These are phyloP conservation scores for Heimioporus punctisporus DNA, from an alignment of 1,284 basidiomycete genomes.

Conservation along the genomic window DNA sequence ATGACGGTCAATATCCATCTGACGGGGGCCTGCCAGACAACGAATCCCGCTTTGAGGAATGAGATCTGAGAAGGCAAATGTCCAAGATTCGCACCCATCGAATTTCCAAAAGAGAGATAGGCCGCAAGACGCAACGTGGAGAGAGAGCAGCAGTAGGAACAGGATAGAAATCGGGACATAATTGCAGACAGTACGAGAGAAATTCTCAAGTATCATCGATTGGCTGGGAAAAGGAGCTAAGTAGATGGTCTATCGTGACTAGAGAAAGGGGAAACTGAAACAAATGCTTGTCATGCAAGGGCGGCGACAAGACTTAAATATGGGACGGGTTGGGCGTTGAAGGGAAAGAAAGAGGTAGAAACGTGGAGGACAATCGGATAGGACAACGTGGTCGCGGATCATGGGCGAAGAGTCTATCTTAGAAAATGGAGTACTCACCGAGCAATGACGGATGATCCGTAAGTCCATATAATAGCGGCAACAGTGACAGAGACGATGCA, in stretches of 20 bases:
- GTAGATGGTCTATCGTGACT: constrained; percentile 6
- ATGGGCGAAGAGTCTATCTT: neutral
- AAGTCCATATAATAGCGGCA: constrained; percentile 23
- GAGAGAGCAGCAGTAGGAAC: constrained; percentile 48
- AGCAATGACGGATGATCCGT: constrained; percentile 31
- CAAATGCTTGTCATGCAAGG: too few species aligned
- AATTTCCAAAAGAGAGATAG: constrained; percentile 49
- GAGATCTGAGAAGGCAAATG: constrained; percentile 11
- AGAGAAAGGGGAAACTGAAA: neutral
- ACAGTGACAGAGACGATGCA: constrained; percentile 17
- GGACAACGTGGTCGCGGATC: neutral
- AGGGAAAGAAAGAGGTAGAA: constrained; percentile 15
- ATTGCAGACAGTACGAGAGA: constrained; percentile 51
- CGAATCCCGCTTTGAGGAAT: constrained; percentile 7
- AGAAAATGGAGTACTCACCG: constrained; percentile 25
- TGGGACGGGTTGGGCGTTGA: neutral
- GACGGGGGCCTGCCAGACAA: constrained; percentile 2
- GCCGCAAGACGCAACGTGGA: constrained; percentile 50
- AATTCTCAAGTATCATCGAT: constrained; percentile 48
- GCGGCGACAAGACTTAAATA: constrained; percentile 17
- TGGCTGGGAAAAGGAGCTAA: constrained; percentile 37
- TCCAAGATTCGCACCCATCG: constrained; percentile 31
- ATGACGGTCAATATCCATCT: constrained; percentile 8
- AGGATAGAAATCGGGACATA: constrained; percentile 56
- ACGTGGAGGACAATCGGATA: constrained; percentile 10